Base-by-base conservation (phyloP, 2,329 filamentous ascomycete species). In the Fusarium udum region DNA sequence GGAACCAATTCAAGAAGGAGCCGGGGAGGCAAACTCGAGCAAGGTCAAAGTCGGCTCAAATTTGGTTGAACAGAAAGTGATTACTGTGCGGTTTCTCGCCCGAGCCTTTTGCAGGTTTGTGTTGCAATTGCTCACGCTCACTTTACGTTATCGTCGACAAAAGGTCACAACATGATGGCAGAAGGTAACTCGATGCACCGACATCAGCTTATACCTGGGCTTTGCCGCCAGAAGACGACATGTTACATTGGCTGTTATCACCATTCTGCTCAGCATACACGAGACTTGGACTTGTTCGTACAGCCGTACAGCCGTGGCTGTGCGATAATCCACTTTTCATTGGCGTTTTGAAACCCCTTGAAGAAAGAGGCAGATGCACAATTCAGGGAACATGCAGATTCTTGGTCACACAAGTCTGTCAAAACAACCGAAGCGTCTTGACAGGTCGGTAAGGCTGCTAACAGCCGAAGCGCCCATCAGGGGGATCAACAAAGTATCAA, bases 41-140 rank as follows among this genome's bases (percentile, higher is more conserved):
- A 87, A 69, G 89, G 89, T 20, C 90, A 92, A 78, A 89, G 86
- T 72, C 89, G 84, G 78, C 83, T 92, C 79, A 87, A 84, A 46
- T 92, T 92, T 84, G 87, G 87, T 67, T 89, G 82, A 88, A 34
- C 10, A 49, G 32, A 28, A 42, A 51, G 45, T 52, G 51, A 51
- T 63, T 51, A 59, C 59, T 37, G 45, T 58, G 22, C 32, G 39
- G 45, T 46, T 24, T 36, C 56, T 56, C 26, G 28, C 36, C 45
- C 10, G 13, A 52, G 32, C 31, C 36, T 52, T 61, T 61, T 34
- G 58, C 55, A 43, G 43, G 31, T 48, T n/a, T 31, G 16, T 43
- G 60, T 31, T 48, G 53, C 43, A 53, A 43, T 55, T 57, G 28
- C 49, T 40, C 26, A 39, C 32, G n/a, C 45, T 34, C 42, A 56